Evolutionary conservation across 1,284 basidiomycete species (phyloP).

Genomic region (Stereum hirsutum): DNA sequence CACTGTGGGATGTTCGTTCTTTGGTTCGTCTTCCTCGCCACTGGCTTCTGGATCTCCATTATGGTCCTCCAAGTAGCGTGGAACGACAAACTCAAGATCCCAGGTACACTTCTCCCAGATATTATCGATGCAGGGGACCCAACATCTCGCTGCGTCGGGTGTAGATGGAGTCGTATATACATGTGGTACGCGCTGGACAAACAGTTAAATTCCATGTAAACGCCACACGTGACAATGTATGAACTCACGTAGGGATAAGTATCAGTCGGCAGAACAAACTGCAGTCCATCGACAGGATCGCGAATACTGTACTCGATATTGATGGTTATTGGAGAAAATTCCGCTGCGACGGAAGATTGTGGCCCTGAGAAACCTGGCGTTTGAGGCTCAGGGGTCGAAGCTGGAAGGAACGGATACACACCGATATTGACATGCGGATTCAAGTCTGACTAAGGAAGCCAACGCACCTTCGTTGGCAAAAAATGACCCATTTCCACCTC

Average conservation of each 20-base stretch:
- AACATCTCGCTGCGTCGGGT: slow-evolving; percentile 87
- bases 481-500: slow-evolving; percentile 29
- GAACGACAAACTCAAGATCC: slow-evolving; percentile 97
- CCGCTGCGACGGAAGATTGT: slow-evolving; percentile 31
- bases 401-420: slow-evolving; percentile 24
- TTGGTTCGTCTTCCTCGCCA: slow-evolving; percentile 47
- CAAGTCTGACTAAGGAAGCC: not conserved
- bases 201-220: too few species aligned
- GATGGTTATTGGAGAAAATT: slow-evolving; percentile 73
- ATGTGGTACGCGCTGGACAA: slow-evolving; percentile 77
- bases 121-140: slow-evolving; percentile 96
- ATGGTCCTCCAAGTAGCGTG: slow-evolving; percentile 74
- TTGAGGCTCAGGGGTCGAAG: slow-evolving; percentile 70
- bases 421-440: not conserved
- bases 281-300: slow-evolving; percentile 79
- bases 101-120: slow-evolving; percentile 97
- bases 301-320: slow-evolving; percentile 75
- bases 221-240: not conserved
- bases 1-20: slow-evolving; percentile 62
- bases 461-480: slow-evolving; percentile 39
- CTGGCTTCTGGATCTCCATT: slow-evolving; percentile 26
- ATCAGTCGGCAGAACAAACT: slow-evolving; percentile 77
- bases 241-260: slow-evolving; percentile 79
- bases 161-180: slow-evolving; percentile 86
- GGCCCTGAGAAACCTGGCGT: slow-evolving; percentile 42